Conservation (phyloP, 306 rosid species). For the Vigna hirtella region DNA sequence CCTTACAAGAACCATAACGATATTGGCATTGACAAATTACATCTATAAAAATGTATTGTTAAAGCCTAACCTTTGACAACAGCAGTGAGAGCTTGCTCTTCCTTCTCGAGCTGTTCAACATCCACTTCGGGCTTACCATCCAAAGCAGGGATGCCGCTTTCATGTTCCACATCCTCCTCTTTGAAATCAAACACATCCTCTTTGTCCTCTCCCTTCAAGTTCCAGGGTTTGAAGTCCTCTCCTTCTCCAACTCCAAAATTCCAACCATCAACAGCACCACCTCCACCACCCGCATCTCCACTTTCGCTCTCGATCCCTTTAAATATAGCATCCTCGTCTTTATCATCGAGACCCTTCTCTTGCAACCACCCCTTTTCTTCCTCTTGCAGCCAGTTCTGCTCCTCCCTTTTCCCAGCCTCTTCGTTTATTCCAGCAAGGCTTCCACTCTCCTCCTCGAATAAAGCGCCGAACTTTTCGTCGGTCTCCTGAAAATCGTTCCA, state of each 20-base stretch:
- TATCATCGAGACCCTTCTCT: slow-evolving; percentile 49
- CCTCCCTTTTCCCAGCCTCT: neutral
- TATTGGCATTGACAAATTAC: neutral
- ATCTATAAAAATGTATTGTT: neutral
- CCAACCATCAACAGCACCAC: slow-evolving; percentile 25
- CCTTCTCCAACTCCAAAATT: slow-evolving; percentile 46
- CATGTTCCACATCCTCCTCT: slow-evolving; percentile 37
- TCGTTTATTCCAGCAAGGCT: slow-evolving; percentile 42
- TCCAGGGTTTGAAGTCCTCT: slow-evolving; percentile 60
- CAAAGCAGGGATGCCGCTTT: slow-evolving; percentile 34
- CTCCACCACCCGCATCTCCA: slow-evolving; percentile 34
- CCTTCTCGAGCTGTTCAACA: slow-evolving; percentile 57
- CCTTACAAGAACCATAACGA: neutral
- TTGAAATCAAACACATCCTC: slow-evolving; percentile 56
- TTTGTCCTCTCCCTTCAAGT: slow-evolving; percentile 64
- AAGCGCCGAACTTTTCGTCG: slow-evolving; percentile 55
- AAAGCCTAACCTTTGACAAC: slow-evolving; percentile 64
- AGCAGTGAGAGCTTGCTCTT: slow-evolving; percentile 69
- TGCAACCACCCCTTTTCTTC: slow-evolving; percentile 54
- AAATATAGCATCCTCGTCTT: slow-evolving; percentile 55
- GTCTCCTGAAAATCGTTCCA: slow-evolving; percentile 61
- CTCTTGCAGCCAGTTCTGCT: slow-evolving; percentile 12
- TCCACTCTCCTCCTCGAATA: slow-evolving; percentile 50
- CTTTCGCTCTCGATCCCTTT: slow-evolving; percentile 43
- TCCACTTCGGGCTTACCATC: slow-evolving; percentile 46